A percentile compares a stretch with the other conserved stretches of the same genome.
Conservation (phyloP, 768 basidiomycete species). For the Austroboletus eburneus region DNA sequence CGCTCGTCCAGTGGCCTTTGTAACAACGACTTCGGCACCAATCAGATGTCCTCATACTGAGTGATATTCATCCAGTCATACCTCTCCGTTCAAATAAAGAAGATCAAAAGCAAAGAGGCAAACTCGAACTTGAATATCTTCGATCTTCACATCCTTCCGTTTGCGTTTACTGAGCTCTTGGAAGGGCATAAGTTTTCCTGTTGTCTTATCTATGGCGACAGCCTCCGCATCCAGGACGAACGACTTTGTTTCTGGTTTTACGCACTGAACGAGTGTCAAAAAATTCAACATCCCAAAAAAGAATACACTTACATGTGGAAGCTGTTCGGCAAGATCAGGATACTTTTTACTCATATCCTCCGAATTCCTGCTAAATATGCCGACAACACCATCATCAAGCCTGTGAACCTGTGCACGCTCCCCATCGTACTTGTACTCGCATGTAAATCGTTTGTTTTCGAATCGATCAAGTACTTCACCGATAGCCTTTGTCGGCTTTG, state of each 20-base stretch:
- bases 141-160: slow-evolving; percentile 95
- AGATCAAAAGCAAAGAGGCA: slow-evolving; percentile 97
- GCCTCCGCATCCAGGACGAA: slow-evolving; percentile 98
- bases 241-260: slow-evolving; percentile 76
- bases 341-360: slow-evolving; percentile 99
- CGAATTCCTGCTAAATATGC: slow-evolving; percentile 95
- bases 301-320: slow-evolving; percentile 62
- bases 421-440: slow-evolving; percentile 99
- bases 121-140: slow-evolving; percentile 95
- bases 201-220: slow-evolving; percentile 86
- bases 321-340: slow-evolving; percentile 93
- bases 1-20: slow-evolving; percentile 72
- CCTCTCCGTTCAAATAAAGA: slow-evolving; percentile 96
- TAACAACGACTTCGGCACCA: slow-evolving; percentile 64
- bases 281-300: not conserved
- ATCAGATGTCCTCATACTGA: slow-evolving; percentile 1
- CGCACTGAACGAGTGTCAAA: slow-evolving; percentile 51
- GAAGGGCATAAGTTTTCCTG: slow-evolving; percentile 91
- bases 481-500: slow-evolving; percentile 98
- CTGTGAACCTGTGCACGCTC: slow-evolving; percentile 96
- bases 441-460: slow-evolving; percentile 92
- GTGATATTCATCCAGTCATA: slow-evolving; percentile 25
- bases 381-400: slow-evolving; percentile 74
- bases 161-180: slow-evolving; percentile 94
- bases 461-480: slow-evolving; percentile 96